These are phyloP conservation scores for Hydrangea macrophylla DNA, from an alignment of 148 eudicot genomes.

Conservation along the genomic window DNA sequence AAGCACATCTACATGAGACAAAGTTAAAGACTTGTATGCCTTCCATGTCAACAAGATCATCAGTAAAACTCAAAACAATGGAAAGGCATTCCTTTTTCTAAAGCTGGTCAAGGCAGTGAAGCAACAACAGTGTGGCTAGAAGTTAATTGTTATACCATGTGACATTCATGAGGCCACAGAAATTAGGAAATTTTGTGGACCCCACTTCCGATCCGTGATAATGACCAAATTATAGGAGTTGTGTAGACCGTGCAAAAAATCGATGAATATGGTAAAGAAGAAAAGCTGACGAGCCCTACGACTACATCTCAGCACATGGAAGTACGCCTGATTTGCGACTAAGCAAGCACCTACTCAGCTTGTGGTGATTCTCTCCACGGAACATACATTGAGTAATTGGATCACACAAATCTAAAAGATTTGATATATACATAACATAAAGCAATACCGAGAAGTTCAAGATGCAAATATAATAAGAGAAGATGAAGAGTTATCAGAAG, in stretches of 20 bases:
- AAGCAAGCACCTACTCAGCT: neutral
- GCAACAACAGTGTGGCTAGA: no score
- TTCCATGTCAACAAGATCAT: neutral
- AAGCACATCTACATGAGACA: neutral
- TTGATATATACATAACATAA: neutral
- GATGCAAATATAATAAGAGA: neutral
- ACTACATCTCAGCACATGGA: neutral
- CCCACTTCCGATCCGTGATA: no score
- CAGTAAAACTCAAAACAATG: neutral
- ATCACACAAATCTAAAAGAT: neutral
- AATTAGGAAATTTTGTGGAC: no score
- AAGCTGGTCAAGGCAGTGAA: conserved; percentile 2
- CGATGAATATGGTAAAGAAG: neutral
- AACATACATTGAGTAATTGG: neutral
- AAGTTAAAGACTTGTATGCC: neutral
- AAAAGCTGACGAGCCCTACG: neutral
- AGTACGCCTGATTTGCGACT: neutral
- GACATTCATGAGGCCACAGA: no score
- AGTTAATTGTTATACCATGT: no score
- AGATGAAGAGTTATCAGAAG: neutral
- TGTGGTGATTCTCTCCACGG: neutral
- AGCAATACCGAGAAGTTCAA: conserved; percentile 4
- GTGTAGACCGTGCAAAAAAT: neutral
- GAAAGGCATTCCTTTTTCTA: neutral
- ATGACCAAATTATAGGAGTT: no score